phyloP scores from a whole-genome alignment of 805 yeast species.

The Lachancea sp. region DNA sequence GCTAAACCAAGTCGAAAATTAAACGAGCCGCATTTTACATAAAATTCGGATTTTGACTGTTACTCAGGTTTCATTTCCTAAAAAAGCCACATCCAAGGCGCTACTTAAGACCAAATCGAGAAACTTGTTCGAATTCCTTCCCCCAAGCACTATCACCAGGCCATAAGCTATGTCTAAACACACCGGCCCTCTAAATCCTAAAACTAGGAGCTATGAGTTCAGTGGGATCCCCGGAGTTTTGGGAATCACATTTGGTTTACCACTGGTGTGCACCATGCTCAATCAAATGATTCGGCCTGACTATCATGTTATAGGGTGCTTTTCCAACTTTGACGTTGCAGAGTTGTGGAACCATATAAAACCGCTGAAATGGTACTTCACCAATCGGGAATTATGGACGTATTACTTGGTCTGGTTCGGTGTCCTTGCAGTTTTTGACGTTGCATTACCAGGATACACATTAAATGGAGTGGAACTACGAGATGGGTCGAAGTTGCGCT shows the following conservation, averaged over 20 bases:
- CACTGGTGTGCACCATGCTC: slow-evolving; percentile 52
- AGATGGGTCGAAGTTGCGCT: slow-evolving; percentile 64
- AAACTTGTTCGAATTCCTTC: background rate
- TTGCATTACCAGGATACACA: slow-evolving; percentile 56
- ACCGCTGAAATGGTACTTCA: slow-evolving; percentile 29
- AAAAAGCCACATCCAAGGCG: too few species aligned
- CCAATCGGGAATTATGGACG: slow-evolving; percentile 48
- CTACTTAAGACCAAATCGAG: too few species aligned
- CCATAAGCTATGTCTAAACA: background rate
- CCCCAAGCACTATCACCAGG: background rate
- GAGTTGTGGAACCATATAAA: slow-evolving; percentile 35
- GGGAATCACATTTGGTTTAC: slow-evolving; percentile 59
- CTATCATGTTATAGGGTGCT: slow-evolving; percentile 46
- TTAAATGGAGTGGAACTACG: slow-evolving; percentile 64
- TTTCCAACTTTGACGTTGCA: slow-evolving; percentile 35
- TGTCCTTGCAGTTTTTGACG: slow-evolving; percentile 55
- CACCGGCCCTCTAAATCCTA: slow-evolving; percentile 50
- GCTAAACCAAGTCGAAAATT: background rate
- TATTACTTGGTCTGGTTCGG: slow-evolving; percentile 71
- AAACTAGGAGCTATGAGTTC: slow-evolving; percentile 66
- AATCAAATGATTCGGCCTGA: slow-evolving; percentile 56
- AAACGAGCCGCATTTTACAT: slow-evolving; percentile 2
- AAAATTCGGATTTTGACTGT: background rate
- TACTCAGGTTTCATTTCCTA: background rate
- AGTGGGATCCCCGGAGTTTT: slow-evolving; percentile 72